Evolutionary conservation across 2,329 filamentous ascomycete species (phyloP), one percentile per base, ranked within the genome.

Genomic region (Samsoniella hepiali): DNA sequence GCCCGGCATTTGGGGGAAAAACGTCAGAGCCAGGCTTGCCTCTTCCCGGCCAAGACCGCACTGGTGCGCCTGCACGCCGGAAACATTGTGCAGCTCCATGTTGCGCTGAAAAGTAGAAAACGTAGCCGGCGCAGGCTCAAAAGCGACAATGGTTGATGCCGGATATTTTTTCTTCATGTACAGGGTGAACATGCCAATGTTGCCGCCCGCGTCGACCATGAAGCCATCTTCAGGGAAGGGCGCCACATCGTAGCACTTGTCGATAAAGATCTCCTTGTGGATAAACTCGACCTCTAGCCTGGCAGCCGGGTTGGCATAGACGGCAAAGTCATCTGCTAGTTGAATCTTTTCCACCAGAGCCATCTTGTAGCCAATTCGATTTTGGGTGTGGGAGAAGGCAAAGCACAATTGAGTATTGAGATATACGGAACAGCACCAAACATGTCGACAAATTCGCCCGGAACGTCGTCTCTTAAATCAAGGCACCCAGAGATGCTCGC

Each of bases 101-200:
- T 72, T 72, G 29, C 58, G 66, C n/a, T 60, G 45, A 10, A 71
- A 58, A 1, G 64, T 32, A 29, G 63, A 38, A 56, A 63, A 68
- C 0, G 65, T 70, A 11, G 65, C 31, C 2, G 70, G 70, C 3
- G 65, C 69, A 3, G 70, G 70, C 65, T 72, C 69, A 38, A 72
- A 71, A 2, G 70, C 70, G 27, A 69, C 57, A 63, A 72, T 69
- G 11, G 58, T 63, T n/a, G 70, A 60, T 2, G 22, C 40, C 1
- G 70, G 70, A 45, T 70, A 69, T 55, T 68, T 67, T 9, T 57
- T 22, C 64, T 70, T 72, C 64, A 69, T 70, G 63, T 68, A 72
- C 1, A 71, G 31, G 32, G 62, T 65, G 63, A 72, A 72, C 31
- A 72, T 47, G 45, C 70, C 70, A 36, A 72, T 70, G 59, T 72